Evolutionary conservation across 768 basidiomycete genomes (phyloP).

Genomic region (Coprinopsis sp.): DNA sequence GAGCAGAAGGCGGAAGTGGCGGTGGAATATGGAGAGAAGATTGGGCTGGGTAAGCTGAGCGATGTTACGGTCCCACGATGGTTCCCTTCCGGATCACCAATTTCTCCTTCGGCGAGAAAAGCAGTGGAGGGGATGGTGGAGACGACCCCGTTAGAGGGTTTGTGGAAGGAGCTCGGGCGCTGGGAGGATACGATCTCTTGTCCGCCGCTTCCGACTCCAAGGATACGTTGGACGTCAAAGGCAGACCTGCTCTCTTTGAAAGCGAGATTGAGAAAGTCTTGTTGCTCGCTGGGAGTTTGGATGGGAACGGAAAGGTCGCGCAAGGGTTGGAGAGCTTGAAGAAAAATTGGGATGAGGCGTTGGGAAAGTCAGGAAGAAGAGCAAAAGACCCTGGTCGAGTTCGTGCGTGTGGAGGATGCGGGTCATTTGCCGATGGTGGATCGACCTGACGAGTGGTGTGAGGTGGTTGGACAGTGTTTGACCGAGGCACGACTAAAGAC

Average conservation of each 20-base stretch:
- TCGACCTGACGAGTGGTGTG: constrained; percentile 37
- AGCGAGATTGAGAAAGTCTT: constrained; percentile 29
- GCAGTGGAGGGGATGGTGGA: constrained; percentile 22
- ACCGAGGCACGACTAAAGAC: too few species aligned
- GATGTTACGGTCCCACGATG: constrained; percentile 40
- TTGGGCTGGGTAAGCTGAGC: constrained; percentile 39
- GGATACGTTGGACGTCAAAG: too few species aligned
- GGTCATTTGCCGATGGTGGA: constrained; percentile 55
- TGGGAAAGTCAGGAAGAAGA: too few species aligned
- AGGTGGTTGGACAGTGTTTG: constrained; percentile 18
- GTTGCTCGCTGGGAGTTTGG: constrained; percentile 42
- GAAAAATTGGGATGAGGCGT: constrained; percentile 29
- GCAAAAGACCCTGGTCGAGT: constrained; percentile 20
- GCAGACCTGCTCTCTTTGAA: constrained; percentile 7
- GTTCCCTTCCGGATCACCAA: constrained; percentile 41
- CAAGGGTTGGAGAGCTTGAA: constrained; percentile 31
- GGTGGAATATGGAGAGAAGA: too few species aligned
- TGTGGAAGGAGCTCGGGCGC: constrained; percentile 43
- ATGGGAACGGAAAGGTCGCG: constrained; percentile 44
- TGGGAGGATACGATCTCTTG: constrained; percentile 39
- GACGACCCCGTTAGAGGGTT: constrained; percentile 37
- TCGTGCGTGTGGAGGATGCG: constrained; percentile 31
- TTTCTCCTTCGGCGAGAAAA: background rate
- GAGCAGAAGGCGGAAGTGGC: constrained; percentile 25
- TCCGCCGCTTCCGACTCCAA: too few species aligned